Percentiles rank a stretch among this genome's conserved stretches.
Evolutionary conservation across 2,329 filamentous ascomycete genomes (phyloP).

Genomic region (Pseudofabraea citricarpa): DNA sequence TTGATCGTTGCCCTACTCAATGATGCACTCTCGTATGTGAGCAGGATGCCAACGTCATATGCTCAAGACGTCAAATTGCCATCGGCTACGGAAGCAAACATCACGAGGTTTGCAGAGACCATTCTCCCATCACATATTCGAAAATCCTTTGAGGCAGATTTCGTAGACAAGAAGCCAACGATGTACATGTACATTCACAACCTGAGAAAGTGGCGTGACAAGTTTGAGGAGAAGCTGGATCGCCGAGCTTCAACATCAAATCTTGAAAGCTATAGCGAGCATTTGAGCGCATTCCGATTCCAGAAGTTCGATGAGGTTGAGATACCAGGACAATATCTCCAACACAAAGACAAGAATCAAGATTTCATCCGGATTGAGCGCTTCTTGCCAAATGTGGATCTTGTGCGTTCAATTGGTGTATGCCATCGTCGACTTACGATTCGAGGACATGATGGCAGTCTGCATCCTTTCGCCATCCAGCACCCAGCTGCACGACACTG

Average conservation of each 20-base stretch:
- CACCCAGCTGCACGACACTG: constrained; percentile 92
- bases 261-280: constrained; percentile 81
- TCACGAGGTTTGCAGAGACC: constrained; percentile 92
- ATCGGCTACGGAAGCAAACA: constrained; percentile 87
- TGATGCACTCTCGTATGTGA: constrained; percentile 89
- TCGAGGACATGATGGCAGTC: constrained; percentile 91
- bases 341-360: constrained; percentile 98
- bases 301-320: constrained; percentile 98
- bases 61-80: constrained; percentile 90
- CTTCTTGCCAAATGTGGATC: constrained; percentile 90
- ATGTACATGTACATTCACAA: constrained; percentile 99
- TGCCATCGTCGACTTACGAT: constrained; percentile 94
- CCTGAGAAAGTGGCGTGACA: constrained; percentile 89
- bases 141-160: constrained; percentile 95
- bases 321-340: constrained; percentile 91
- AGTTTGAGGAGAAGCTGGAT: constrained; percentile 96
- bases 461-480: constrained; percentile 96
- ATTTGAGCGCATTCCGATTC: constrained; percentile 94
- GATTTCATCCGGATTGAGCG: constrained; percentile 97
- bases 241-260: constrained; percentile 37
- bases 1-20: constrained; percentile 97
- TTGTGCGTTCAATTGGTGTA: constrained; percentile 84
- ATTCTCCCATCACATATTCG: constrained; percentile 93
- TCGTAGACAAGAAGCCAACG: constrained; percentile 89
- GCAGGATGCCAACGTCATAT: constrained; percentile 79